Percentiles rank a stretch among this genome's conserved stretches.
phyloP scores from a whole-genome alignment of 805 yeast species.

The Spathaspora girioi region DNA sequence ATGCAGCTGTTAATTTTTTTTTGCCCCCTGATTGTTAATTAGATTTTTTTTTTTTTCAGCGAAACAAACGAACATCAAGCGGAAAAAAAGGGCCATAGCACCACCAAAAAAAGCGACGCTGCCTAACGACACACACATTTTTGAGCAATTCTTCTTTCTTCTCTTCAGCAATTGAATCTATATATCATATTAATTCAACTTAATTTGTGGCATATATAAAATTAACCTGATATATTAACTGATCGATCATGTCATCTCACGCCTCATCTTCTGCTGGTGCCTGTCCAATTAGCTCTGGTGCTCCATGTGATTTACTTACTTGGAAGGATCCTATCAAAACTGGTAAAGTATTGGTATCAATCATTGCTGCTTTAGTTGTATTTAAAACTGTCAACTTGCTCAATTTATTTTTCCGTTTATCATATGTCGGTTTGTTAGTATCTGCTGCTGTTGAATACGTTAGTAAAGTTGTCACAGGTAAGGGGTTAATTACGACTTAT shows the following conservation, averaged over 20 bases:
- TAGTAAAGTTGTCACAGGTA: conserved; percentile 70
- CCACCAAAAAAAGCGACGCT: not conserved
- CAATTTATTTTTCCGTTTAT: conserved; percentile 56
- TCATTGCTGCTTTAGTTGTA: conserved; percentile 51
- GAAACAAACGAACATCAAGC: not conserved
- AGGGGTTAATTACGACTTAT: conserved; percentile 76
- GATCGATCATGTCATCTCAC: not conserved
- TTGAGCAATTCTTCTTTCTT: not conserved
- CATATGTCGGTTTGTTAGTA: conserved; percentile 51
- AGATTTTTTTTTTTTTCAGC: not conserved
- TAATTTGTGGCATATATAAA: not conserved
- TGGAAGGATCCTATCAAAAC: conserved; percentile 77
- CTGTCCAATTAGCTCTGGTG: not conserved
- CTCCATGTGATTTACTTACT: conserved; percentile 45
- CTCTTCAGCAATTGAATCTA: not conserved
- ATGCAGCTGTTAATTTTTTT: not conserved
- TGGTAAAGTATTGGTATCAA: conserved; percentile 69
- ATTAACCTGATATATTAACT: not conserved
- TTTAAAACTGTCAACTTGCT: conserved; percentile 62
- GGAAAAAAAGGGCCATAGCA: not conserved
- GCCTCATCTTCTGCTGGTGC: not conserved
- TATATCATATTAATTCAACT: not conserved
- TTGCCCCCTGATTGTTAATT: not conserved
- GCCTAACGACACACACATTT: not conserved
- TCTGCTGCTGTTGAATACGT: conserved; percentile 74